Evolutionary conservation across 805 yeast species (phyloP), one percentile per base, ranked within the genome.

Genomic region (Wickerhamomyces xylosicus): DNA sequence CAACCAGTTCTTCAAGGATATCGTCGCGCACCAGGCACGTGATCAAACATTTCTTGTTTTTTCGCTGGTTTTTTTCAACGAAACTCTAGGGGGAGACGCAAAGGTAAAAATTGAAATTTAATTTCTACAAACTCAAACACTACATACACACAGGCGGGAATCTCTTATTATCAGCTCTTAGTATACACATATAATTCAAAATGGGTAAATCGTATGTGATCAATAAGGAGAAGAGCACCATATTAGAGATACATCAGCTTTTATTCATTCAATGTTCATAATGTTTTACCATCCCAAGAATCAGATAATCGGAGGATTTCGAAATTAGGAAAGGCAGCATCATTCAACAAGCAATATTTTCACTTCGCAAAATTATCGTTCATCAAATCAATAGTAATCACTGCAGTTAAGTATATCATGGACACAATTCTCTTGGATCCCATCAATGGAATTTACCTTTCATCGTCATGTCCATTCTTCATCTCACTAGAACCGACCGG

Each of bases 181-280:
- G 17, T 31, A 31, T 17, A 31, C 33, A 31, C 19, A 15, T 16
- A 38, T 42, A 42, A 37, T 35, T 37, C 41, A 52, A 52, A 51
- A 52, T 52, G 56, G 56, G 56, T 52, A 52, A 52, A 52, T 45
- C 50, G 56, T 52, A 48, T 39, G 56, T 52, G 37, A 32, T 18
- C 34, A 34, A 32, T 34, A 15, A 20, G 32, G 9, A 21, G 17
- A 31, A 22, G 31, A 31, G 33, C 19, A 31, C 15, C 19, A 15
- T 15, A 15, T 14, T 9, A 15, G 8, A 5, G 19, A 7, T 14
- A 31, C 15, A 7, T 14, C n/a, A 15, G 7, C 16, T 13, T 14
- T 9, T 22, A 13, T 22, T 22, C 13, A 9, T 22, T 13, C 9
- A 22, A 9, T 22, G 9, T 22, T 22, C 13, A 13, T 22, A 22